phyloP scores from a whole-genome alignment of 441 rosid species.

The Populus hybrid region DNA sequence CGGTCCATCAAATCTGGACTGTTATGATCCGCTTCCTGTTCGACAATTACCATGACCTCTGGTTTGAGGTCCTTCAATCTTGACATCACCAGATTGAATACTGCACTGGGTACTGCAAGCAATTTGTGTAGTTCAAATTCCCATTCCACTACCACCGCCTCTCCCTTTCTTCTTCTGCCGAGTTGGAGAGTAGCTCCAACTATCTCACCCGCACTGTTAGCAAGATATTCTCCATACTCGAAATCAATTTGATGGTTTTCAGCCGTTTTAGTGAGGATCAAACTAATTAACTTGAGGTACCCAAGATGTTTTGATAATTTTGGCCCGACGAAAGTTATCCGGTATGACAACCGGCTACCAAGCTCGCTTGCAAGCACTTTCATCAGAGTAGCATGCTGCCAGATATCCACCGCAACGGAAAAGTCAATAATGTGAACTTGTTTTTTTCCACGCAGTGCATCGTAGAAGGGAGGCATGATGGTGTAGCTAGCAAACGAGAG shows the following conservation, averaged over 20 bases:
- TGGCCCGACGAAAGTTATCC: background rate
- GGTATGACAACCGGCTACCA: background rate
- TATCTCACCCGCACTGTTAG: background rate
- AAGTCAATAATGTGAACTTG: background rate
- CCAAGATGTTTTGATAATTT: background rate
- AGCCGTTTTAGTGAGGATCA: background rate
- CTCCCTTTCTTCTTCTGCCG: background rate
- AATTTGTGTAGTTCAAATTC: background rate
- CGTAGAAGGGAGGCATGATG: background rate
- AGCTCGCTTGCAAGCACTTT: background rate
- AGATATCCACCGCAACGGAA: background rate
- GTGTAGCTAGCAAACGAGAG: background rate
- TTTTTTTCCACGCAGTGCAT: background rate
- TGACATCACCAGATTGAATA: background rate
- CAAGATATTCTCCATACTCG: background rate
- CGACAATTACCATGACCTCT: background rate
- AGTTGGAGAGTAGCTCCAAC: background rate
- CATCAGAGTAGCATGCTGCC: background rate
- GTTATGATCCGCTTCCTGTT: background rate
- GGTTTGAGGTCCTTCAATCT: background rate
- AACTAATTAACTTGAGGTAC: background rate
- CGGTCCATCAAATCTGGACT: background rate
- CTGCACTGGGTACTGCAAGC: background rate
- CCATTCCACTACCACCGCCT: background rate
- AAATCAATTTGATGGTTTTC: background rate